phyloP scores from a whole-genome alignment of 129 eudicot genomes.

The Logfia minima region DNA sequence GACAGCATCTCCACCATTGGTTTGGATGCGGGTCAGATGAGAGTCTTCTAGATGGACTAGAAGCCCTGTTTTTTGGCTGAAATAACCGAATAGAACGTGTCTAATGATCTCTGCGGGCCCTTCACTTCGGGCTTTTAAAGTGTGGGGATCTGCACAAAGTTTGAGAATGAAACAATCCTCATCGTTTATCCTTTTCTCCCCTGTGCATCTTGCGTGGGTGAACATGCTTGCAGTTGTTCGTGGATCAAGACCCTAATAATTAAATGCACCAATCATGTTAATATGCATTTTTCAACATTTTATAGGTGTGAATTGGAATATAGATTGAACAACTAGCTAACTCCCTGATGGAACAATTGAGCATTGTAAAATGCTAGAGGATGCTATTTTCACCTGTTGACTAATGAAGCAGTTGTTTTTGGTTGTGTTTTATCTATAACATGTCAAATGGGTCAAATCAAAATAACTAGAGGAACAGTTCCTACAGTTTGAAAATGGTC shows the following conservation, averaged over 20 bases:
- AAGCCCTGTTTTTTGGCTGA: conserved; percentile 90
- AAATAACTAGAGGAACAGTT: neutral
- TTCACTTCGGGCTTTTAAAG: conserved; percentile 80
- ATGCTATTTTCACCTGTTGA: neutral
- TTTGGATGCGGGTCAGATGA: conserved; percentile 85
- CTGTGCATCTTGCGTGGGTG: conserved; percentile 81
- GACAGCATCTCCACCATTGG: conserved; percentile 87
- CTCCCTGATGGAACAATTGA: neutral
- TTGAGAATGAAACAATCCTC: conserved; percentile 93
- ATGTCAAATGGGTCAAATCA: neutral
- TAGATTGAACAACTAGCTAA: neutral
- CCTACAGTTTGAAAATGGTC: neutral
- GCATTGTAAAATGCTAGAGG: neutral
- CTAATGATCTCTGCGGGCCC: conserved; percentile 96
- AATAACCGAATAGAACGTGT: conserved; percentile 87
- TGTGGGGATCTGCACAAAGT: conserved; percentile 81
- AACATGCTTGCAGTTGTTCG: conserved; percentile 90
- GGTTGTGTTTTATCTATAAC: neutral
- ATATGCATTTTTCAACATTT: neutral
- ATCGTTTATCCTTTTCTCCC: conserved; percentile 80
- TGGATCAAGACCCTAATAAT: conserved; percentile 78
- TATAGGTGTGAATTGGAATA: neutral
- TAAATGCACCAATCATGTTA: conserved; percentile 15
- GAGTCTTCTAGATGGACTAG: conserved; percentile 82
- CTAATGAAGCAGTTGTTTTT: neutral